Evolutionary conservation across 176 grass and related monocot species (phyloP).

Genomic region (Ensete glaucum): DNA sequence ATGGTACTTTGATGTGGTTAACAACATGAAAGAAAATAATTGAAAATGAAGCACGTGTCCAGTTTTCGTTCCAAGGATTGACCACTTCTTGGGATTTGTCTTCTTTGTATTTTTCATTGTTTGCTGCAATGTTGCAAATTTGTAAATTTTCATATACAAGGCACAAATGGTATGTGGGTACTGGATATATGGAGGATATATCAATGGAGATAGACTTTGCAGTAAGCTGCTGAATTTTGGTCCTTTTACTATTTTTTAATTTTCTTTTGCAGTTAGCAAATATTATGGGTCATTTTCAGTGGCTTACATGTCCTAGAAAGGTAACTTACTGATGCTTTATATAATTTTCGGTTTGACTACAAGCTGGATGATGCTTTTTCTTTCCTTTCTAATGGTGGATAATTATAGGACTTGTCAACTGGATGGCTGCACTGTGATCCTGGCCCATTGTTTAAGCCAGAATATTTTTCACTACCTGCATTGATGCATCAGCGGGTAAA

Average conservation of each 20-base stretch:
- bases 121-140: not conserved
- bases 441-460: slow-evolving; percentile 62
- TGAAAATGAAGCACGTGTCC: too few relatives aligned
- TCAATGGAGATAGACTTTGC: not conserved
- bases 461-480: slow-evolving; percentile 44
- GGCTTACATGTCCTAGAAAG: slow-evolving; percentile 91
- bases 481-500: slow-evolving; percentile 61
- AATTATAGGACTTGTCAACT: slow-evolving; percentile 64
- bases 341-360: slow-evolving; percentile 2
- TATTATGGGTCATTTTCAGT: slow-evolving; percentile 71
- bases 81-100: too few relatives aligned
- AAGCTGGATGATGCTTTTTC: not conserved
- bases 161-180: not conserved
- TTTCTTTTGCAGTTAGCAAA: slow-evolving; percentile 67
- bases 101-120: not conserved
- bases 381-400: slow-evolving; percentile 14
- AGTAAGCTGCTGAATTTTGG: too few relatives aligned
- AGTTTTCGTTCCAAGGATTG: too few relatives aligned
- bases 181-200: not conserved
- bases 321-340: slow-evolving; percentile 24
- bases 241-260: not conserved
- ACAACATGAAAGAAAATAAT: not conserved
- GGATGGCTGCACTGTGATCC: slow-evolving; percentile 83
- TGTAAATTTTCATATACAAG: not conserved
- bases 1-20: not conserved